Evolutionary conservation across 2,329 filamentous ascomycete species (phyloP).

Genomic region (Alternaria gansuensis): DNA sequence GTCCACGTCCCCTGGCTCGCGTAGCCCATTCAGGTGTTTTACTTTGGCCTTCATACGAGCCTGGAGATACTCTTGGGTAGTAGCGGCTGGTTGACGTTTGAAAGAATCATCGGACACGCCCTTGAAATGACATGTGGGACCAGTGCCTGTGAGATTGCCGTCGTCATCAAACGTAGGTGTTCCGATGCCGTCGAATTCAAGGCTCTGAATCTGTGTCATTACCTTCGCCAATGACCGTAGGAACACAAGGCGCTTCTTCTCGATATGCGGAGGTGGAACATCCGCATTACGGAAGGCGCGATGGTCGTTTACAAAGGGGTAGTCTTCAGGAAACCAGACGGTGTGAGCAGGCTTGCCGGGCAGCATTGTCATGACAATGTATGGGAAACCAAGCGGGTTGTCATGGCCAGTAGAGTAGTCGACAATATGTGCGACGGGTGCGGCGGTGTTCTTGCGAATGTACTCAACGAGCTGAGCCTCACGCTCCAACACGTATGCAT

Average conservation of each 20-base stretch:
- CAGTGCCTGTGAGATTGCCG: neutral
- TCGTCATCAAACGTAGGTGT: neutral
- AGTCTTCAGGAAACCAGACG: conserved; percentile 12
- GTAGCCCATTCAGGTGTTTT: neutral
- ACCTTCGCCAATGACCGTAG: neutral
- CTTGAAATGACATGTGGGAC: conserved; percentile 1
- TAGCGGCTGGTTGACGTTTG: conserved; percentile 2
- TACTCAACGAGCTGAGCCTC: conserved; percentile 18
- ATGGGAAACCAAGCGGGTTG: conserved; percentile 30
- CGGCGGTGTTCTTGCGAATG: conserved; percentile 17
- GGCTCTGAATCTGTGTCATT: neutral
- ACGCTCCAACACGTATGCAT: conserved; percentile 17
- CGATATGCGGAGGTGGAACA: neutral
- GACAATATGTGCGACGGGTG: conserved; percentile 28
- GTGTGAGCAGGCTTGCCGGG: conserved; percentile 19
- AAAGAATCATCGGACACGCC: neutral
- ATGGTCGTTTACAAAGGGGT: conserved; percentile 16
- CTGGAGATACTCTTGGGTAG: neutral
- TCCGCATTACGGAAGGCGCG: conserved; percentile 18
- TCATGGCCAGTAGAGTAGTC: conserved; percentile 20
- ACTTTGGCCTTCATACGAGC: neutral
- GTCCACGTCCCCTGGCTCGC: neutral
- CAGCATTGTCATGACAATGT: conserved; percentile 27
- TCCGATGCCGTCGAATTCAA: conserved; percentile 1
- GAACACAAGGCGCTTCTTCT: conserved; percentile 8